Evolutionary conservation across 1,284 basidiomycete species (phyloP), one percentile per base, ranked within the genome.

Genomic region (Vanrija sp.): DNA sequence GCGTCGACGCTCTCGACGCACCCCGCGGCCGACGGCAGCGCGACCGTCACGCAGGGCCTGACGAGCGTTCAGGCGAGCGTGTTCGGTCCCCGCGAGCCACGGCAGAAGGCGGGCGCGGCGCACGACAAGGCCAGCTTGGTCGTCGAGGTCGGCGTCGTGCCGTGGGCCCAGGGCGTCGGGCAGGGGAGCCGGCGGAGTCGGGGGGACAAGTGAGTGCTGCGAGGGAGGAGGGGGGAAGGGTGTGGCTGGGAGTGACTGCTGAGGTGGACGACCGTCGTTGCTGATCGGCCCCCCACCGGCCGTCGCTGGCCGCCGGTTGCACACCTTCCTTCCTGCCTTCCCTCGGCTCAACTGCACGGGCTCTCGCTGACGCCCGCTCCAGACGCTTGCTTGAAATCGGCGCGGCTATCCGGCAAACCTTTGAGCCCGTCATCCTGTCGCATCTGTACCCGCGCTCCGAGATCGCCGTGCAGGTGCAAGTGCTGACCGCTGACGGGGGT

Each of bases 351-450:
- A 23, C 21, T n/a, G 21, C 21, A 23, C 34, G 34, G 9, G 6
- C 9, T 12, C 1, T 2, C 55, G 15, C 44, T 52, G 26, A 47
- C 46, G 51, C 51, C 56, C 28, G 7, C 10, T 50, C 28, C 67
- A 97, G 95, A 75, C 90, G 93, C 18, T 83, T 91, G 55, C 80
- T 91, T 56, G 95, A 98, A 75, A 82, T 97, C 58, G 89, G 87
- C 2, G 82, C 89, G 2, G 85, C 87, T 14, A 86, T 98, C 63
- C 88, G 91, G 76, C 87, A 90, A 39, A 97, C 95, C 0, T 98
- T 98, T 67, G 93, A 98, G 71, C 91, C 94, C 43, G 91, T 96
- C 51, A 84, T 98, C 40, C 89, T 94, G 72, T 88, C 88, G 1
- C 84, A 84, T 62, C 82, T 98, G 47, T 98, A 95, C 76, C 95